Evolutionary conservation across 352 stramenopile species (phyloP).

Genomic region (Phytophthora brassicae): DNA sequence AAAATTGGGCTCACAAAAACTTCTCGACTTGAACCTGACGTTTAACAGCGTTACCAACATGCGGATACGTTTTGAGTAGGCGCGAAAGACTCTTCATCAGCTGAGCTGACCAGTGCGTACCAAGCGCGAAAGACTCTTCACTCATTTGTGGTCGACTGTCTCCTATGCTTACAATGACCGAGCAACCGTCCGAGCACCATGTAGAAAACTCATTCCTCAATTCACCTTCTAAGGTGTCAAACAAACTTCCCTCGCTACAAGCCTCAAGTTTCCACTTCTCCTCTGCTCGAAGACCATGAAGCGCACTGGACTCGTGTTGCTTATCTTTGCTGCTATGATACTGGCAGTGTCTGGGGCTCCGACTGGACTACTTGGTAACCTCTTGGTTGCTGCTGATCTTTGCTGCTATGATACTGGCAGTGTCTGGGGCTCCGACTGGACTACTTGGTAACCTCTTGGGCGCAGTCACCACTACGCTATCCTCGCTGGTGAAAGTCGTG

Average conservation of each 20-base stretch:
- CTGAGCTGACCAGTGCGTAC: too few species aligned
- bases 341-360: constrained; percentile 13
- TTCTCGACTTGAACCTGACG: constrained; percentile 2
- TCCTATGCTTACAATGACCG: too few species aligned
- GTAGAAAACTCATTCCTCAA: constrained; percentile 34
- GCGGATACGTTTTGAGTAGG: too few species aligned
- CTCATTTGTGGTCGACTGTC: too few species aligned
- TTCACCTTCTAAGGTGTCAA: constrained; percentile 35
- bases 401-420: background rate
- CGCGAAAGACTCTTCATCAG: too few species aligned
- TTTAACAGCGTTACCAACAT: constrained; percentile 29
- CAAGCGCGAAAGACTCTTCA: too few species aligned
- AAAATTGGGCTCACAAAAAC: constrained; percentile 12
- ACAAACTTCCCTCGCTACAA: constrained; percentile 16
- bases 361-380: constrained; percentile 5
- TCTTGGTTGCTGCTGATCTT: constrained; percentile 11
- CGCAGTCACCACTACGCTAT: background rate
- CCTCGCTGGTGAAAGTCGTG: constrained; percentile 24
- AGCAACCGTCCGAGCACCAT: too few species aligned
- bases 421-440: constrained; percentile 8
- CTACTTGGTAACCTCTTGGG: background rate
- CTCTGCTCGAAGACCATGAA: constrained; percentile 12
- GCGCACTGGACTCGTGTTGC: constrained; percentile 12
- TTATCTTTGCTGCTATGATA: constrained; percentile 1
- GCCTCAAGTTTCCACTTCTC: background rate